Percentiles rank a stretch among this genome's conserved stretches.
These are phyloP conservation scores for Chalciporus piperatus DNA, from an alignment of 768 basidiomycete species.

Conservation along the genomic window DNA sequence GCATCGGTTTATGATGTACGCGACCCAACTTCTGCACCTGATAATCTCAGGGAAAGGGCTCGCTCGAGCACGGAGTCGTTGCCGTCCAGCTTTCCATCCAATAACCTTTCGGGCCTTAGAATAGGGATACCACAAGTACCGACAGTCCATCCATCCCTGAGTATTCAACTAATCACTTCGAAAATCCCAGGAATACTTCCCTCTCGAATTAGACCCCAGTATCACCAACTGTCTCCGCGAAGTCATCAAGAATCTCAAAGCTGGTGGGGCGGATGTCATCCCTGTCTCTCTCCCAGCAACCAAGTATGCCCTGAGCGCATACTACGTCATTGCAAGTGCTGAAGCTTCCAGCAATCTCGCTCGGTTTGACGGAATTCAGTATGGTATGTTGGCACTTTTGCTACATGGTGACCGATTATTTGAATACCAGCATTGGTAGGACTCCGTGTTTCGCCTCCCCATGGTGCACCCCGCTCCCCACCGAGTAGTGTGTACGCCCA, in stretches of 20 bases:
- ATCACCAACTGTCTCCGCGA: constrained; percentile 46
- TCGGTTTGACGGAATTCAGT: constrained; percentile 84
- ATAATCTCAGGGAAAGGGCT: constrained; percentile 36
- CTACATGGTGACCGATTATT: neutral
- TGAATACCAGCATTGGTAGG: constrained; percentile 36
- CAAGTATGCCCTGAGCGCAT: constrained; percentile 79
- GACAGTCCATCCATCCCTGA: neutral
- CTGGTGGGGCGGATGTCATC: constrained; percentile 61
- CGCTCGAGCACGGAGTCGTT: constrained; percentile 23
- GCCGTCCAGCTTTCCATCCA: neutral
- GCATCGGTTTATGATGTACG: constrained; percentile 51
- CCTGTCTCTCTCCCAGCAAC: constrained; percentile 74
- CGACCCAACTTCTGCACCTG: constrained; percentile 72
- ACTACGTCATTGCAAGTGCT: constrained; percentile 93
- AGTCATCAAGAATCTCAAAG: constrained; percentile 40
- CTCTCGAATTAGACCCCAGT: constrained; percentile 52
- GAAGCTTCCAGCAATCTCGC: constrained; percentile 93
- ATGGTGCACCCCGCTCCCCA: constrained; percentile 43
- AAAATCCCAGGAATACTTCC: constrained; percentile 71
- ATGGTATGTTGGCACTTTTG: constrained; percentile 47
- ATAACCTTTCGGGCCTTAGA: constrained; percentile 49
- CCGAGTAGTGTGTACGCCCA: constrained; percentile 60
- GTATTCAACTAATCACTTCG: neutral
- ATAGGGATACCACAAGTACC: constrained; percentile 75
- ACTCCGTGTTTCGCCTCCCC: constrained; percentile 43